Conservation (phyloP, 208 protist genomes). For the Herpetomonas muscarum region DNA sequence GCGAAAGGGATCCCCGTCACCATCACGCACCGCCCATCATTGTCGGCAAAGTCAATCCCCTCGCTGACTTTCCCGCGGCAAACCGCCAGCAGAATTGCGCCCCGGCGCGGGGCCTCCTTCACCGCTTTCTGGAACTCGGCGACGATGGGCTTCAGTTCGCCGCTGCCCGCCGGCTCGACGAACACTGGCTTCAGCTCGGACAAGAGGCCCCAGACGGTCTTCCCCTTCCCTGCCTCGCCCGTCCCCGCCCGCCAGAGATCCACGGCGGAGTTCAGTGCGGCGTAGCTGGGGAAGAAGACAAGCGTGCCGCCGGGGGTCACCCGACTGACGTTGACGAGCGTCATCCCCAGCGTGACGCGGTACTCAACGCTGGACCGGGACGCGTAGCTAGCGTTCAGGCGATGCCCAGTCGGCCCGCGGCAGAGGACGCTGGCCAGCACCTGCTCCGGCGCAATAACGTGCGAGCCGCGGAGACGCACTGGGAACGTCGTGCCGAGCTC, state of each 20-base stretch:
- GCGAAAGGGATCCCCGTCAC: constrained; percentile 94
- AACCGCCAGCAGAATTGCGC: constrained; percentile 95
- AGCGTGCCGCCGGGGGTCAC: constrained; percentile 93
- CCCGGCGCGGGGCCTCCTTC: constrained; percentile 35
- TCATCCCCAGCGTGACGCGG: constrained; percentile 70
- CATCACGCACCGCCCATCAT: constrained; percentile 93
- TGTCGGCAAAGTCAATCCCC: constrained; percentile 96
- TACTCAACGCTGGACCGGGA: constrained; percentile 78
- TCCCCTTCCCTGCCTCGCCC: constrained; percentile 21
- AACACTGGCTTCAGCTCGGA: constrained; percentile 80
- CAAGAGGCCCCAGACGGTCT: constrained; percentile 81
- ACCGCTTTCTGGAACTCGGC: constrained; percentile 69
- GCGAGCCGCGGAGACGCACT: constrained; percentile 78
- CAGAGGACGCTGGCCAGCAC: constrained; percentile 63
- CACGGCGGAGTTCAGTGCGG: constrained; percentile 65
- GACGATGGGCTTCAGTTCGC: constrained; percentile 54
- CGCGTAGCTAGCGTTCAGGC: constrained; percentile 83
- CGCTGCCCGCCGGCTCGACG: constrained; percentile 67
- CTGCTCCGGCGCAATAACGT: constrained; percentile 88
- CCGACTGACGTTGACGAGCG: constrained; percentile 82
- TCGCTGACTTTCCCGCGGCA: constrained; percentile 97
- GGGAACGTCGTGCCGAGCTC: constrained; percentile 89
- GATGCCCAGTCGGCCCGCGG: constrained; percentile 60
- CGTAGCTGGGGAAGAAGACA: constrained; percentile 97
- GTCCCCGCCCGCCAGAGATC: constrained; percentile 69